Base-by-base conservation (phyloP, 352 stramenopile species). In the Stramenopiles sp. region DNA sequence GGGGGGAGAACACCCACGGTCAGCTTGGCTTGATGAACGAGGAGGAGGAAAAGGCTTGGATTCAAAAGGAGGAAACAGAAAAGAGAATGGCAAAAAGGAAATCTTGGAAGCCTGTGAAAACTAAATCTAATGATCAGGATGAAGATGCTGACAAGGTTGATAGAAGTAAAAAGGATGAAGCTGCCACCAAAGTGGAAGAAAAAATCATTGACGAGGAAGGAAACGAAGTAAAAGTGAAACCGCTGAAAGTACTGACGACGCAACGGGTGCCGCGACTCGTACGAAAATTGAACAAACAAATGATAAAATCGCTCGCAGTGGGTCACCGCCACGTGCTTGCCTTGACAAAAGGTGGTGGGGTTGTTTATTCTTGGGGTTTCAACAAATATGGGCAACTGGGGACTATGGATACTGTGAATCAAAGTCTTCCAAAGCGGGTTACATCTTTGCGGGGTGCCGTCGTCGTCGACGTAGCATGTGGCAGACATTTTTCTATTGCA, bases 311-410 rank as follows among this genome's bases (percentile, higher is more conserved):
- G 22, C 14, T 78, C 1, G 71, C 71, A 33, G 30, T 31, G 4
- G 71, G 71, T 4, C 71, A 33, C 14, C 4, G 71, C 4, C 71
- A 78, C 22, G 71, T 78, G 14, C 8, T 78, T 14, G 71, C 71
- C 1, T 33, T 78, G 8, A 33, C 71, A 4, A 78, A 78, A 33
- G 71, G 71, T 31, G 71, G 30, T 78, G 71, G 71, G 1, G 71
- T 33, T 31, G 31, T 78, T 8, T 78, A 78, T 78, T 78, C 71
- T 33, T 78, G 71, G 71, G 71, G 71, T 31, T 78, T 33, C 71
- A 78, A 78, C 22, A 78, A 78, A 14, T 78, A 14, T 78, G 71
- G 71, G 22, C 71, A 78, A 33, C 22, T 78, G 8, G 71, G 71
- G 30, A 78, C 31, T 4, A 31, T 78, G 71, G 71, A 78, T 78